phyloP scores from a whole-genome alignment of 345 rosid genomes.

The Geranium brycei region DNA sequence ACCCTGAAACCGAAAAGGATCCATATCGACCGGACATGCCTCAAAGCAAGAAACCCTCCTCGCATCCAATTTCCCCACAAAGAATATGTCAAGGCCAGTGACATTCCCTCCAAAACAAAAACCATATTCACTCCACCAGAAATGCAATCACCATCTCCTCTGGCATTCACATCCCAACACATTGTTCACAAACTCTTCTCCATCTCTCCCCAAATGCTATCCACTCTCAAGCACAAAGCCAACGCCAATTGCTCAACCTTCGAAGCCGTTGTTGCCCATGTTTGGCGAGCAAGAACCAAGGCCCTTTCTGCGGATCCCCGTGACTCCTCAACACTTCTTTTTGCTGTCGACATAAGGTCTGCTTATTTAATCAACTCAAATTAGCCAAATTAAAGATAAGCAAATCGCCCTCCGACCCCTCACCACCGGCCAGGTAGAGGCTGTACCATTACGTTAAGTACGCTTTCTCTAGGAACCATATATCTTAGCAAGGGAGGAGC shows the following conservation, averaged over 20 bases:
- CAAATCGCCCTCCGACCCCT: too few species aligned
- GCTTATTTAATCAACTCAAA: too few species aligned
- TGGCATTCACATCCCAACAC: slow-evolving; percentile 6
- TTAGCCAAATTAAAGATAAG: too few species aligned
- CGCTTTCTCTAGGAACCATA: too few species aligned
- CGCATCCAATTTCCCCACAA: slow-evolving; percentile 7
- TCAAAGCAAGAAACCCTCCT: slow-evolving; percentile 17
- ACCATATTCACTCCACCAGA: slow-evolving; percentile 14
- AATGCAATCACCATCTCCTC: slow-evolving; percentile 10
- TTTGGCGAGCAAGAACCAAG: slow-evolving; percentile 14
- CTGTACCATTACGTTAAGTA: too few species aligned
- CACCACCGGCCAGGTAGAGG: too few species aligned
- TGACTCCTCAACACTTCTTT: slow-evolving; percentile 11
- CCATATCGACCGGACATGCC: slow-evolving; percentile 11
- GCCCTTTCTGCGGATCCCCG: slow-evolving; percentile 2
- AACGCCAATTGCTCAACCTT: slow-evolving; percentile 8
- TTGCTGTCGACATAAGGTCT: slow-evolving; percentile 17
- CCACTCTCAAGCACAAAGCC: slow-evolving; percentile 9
- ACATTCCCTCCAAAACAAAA: slow-evolving; percentile 6
- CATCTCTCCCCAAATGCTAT: slow-evolving; percentile 11
- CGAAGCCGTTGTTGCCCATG: slow-evolving; percentile 10
- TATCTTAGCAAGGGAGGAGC: too few species aligned
- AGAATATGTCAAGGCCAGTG: slow-evolving; percentile 7
- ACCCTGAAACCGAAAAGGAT: slow-evolving; percentile 1
- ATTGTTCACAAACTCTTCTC: slow-evolving; percentile 10